A percentile compares a stretch with the other conserved stretches of the same genome.
Conservation (phyloP, 2,329 filamentous ascomycete species). For the Chaetomium globosum region DNA sequence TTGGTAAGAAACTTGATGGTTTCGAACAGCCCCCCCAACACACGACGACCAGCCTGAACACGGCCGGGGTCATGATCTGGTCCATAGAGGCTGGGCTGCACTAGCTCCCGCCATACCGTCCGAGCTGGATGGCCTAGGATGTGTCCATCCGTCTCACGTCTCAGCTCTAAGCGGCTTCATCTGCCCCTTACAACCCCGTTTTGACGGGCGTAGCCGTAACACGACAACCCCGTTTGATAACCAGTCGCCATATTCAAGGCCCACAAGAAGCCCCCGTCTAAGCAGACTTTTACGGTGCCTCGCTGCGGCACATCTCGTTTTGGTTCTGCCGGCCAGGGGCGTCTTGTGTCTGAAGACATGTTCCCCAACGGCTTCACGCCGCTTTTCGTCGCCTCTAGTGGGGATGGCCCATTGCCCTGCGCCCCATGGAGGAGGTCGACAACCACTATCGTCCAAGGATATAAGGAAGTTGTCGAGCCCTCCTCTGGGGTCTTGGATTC, state of each 20-base stretch:
- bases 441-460: conserved; percentile 12
- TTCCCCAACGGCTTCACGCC: conserved; percentile 4
- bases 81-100: background rate
- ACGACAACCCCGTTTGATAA: conserved; percentile 11
- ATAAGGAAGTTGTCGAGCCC: conserved; percentile 26
- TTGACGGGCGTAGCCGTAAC: conserved; percentile 12
- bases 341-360: conserved; percentile 12
- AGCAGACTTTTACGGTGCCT: conserved; percentile 8
- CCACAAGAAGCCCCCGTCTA: background rate
- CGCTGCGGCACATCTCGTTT: conserved; percentile 16
- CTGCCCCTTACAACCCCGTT: background rate
- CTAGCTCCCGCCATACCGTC: background rate
- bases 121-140: background rate
- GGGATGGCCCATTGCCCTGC: background rate
- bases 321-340: conserved; percentile 18
- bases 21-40: conserved; percentile 1
- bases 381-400: background rate
- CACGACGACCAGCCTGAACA: background rate
- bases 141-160: background rate
- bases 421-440: background rate
- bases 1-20: background rate
- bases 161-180: background rate
- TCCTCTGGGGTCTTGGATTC: conserved; percentile 30
- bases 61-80: background rate
- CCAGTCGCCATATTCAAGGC: background rate